phyloP scores from a whole-genome alignment of 495 filamentous ascomycete genomes.

The Tuber brumale region DNA sequence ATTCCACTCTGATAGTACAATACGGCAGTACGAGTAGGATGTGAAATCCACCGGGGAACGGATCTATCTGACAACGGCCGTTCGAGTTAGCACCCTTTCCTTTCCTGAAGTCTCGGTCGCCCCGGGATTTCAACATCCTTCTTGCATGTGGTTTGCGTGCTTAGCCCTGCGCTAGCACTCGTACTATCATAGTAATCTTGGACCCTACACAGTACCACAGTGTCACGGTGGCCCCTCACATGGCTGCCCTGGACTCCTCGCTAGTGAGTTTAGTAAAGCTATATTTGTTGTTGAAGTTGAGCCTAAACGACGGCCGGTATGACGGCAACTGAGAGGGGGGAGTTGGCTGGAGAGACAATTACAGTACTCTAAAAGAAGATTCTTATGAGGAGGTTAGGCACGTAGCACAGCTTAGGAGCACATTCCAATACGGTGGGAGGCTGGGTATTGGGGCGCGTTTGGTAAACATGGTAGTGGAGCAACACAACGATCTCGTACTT shows the following conservation, averaged over 20 bases:
- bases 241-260: neutral
- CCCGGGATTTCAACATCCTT: neutral
- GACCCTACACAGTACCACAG: neutral
- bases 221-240: neutral
- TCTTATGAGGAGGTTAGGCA: neutral
- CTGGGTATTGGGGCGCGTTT: neutral
- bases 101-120: neutral
- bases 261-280: neutral
- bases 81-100: slow-evolving; percentile 2
- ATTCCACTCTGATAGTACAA: neutral
- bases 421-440: neutral
- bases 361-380: neutral
- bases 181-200: too few relatives aligned
- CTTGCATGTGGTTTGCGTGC: neutral
- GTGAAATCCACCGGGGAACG: neutral
- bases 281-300: neutral
- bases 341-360: neutral
- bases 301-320: neutral
- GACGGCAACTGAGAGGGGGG: neutral
- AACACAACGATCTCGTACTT: too few relatives aligned
- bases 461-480: neutral
- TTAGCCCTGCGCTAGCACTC: neutral
- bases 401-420: neutral
- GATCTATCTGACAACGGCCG: neutral
- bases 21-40: too few relatives aligned